These are phyloP conservation scores for Russula lepida DNA, from an alignment of 768 basidiomycete species.

Conservation along the genomic window DNA sequence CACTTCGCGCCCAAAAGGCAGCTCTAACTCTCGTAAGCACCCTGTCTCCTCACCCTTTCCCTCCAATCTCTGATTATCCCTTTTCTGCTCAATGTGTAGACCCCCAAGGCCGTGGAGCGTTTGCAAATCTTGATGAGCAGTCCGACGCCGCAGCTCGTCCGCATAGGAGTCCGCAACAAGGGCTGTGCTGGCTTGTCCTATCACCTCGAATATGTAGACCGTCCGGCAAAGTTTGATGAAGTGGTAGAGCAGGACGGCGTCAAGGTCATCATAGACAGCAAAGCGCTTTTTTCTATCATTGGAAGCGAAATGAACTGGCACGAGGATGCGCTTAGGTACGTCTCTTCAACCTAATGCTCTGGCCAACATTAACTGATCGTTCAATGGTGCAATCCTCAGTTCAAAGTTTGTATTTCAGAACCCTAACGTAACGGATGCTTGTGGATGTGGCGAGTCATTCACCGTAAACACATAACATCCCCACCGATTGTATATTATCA, in stretches of 20 bases:
- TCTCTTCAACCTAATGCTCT: constrained; percentile 17
- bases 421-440: constrained; percentile 91
- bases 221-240: constrained; percentile 88
- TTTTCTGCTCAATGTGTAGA: constrained; percentile 38
- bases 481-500: constrained; percentile 5
- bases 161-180: constrained; percentile 94
- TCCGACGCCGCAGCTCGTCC: constrained; percentile 85
- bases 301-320: constrained; percentile 99
- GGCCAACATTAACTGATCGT: not conserved
- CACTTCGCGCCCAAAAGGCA: constrained; percentile 63
- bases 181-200: constrained; percentile 91
- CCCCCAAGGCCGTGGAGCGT: constrained; percentile 65
- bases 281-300: constrained; percentile 95
- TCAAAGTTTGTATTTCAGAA: constrained; percentile 81
- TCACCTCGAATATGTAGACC: constrained; percentile 91
- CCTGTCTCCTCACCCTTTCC: not conserved
- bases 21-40: constrained; percentile 60
- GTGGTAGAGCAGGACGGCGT: constrained; percentile 95
- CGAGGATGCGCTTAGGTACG: constrained; percentile 83
- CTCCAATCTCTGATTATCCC: not conserved
- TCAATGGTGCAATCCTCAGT: constrained; percentile 32
- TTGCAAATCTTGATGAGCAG: constrained; percentile 66
- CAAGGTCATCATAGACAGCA: constrained; percentile 88
- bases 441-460: constrained; percentile 93
- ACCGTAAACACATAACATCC: constrained; percentile 37